Conservation (phyloP, 345 rosid species). For the Psidium guajava region DNA sequence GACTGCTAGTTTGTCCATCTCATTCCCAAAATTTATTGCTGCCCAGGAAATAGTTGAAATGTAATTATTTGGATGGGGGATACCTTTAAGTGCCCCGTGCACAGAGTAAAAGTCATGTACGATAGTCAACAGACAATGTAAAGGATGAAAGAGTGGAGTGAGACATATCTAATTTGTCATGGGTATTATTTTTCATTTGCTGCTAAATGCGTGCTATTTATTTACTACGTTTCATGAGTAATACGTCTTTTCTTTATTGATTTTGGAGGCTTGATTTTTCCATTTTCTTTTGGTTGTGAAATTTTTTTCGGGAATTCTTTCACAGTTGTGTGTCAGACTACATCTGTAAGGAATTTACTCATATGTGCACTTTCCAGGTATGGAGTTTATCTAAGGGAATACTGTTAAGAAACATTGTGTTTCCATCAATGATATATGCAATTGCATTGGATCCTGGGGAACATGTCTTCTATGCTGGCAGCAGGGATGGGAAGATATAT, state of each 20-base stretch:
- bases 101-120: not conserved
- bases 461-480: conserved; percentile 77
- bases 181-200: not conserved
- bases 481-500: conserved; percentile 69
- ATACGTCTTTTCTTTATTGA: not conserved
- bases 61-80: not conserved
- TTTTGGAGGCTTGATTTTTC: not conserved
- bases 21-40: not conserved
- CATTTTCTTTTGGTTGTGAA: not conserved
- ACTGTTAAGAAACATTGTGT: conserved; percentile 46
- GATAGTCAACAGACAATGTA: not conserved
- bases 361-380: conserved; percentile 27
- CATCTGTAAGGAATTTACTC: not conserved
- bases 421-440: conserved; percentile 70
- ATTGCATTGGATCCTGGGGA: conserved; percentile 76
- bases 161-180: not conserved
- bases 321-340: not conserved
- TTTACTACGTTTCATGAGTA: not conserved
- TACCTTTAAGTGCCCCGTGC: not conserved
- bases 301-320: not conserved
- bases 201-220: not conserved
- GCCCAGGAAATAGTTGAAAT: not conserved
- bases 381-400: conserved; percentile 74
- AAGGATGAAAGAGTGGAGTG: not conserved
- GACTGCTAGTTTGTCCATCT: not conserved